Base-by-base conservation (phyloP, 306 rosid genomes). In the Lagenaria siceraria region DNA sequence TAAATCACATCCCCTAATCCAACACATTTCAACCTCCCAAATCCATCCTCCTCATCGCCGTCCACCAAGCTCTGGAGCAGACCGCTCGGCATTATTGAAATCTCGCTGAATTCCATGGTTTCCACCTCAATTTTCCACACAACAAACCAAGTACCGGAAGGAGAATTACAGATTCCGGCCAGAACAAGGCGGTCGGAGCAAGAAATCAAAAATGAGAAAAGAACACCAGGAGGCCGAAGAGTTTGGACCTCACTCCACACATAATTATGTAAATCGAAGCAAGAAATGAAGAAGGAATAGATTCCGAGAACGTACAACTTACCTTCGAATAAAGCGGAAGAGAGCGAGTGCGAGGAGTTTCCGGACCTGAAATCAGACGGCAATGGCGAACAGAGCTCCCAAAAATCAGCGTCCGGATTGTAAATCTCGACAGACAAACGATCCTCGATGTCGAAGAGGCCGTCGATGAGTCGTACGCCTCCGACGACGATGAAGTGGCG, bases 11-110 rank as follows among this genome's bases (percentile, higher is more conserved):
- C 88, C 24, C 96, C 96, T 65, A 80, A 75, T 0, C 97, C 97
- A 60, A 93, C 91, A 22, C 98, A 93, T 61, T 93, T 93, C 84
- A 93, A 82, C 87, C 96, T 86, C 7, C 96, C 97, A 62, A 93
- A 91, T 10, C 81, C 86, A 46, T 93, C 96, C 38, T 91, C 96
- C 29, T 89, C 97, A 4, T 93, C 97, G 10, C 90, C 82, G 54
- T 91, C 98, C 74, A 91, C 88, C 78, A 93, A 58, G 74, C 88
- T 81, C 75, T 62, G 77, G 10, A 93, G 88, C 82, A 93, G 63
- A 25, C 87, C 88, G 74, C 75, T 87, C 0, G 97, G 98, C 98
- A 91, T 93, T 55, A 83, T 76, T 2, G 83, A 87, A 46, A 91
- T 89, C 84, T 88, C 90, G 65, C 77, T 74, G 52, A 87, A 72